These are phyloP conservation scores for Aspergillus sp. DNA, from an alignment of 2,329 filamentous ascomycete genomes.

Conservation along the genomic window DNA sequence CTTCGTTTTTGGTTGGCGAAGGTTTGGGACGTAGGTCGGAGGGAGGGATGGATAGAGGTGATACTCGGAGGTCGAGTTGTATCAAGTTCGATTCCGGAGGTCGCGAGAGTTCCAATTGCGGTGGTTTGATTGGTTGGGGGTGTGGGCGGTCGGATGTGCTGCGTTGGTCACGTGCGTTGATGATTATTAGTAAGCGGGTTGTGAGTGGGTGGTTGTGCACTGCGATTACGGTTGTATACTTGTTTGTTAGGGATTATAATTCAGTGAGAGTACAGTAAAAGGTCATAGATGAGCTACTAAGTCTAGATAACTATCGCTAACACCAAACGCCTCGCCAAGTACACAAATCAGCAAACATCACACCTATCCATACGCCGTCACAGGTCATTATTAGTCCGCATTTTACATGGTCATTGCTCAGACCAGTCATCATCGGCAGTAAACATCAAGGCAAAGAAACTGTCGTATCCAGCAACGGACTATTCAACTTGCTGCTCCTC, in stretches of 20 bases:
- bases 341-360: not conserved
- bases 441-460: not conserved
- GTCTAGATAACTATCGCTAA: not conserved
- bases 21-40: not conserved
- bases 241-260: too few relatives aligned
- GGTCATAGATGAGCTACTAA: not conserved
- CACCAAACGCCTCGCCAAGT: not conserved
- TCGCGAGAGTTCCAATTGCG: constrained; percentile 24
- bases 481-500: constrained; percentile 6
- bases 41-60: constrained; percentile 2
- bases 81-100: constrained; percentile 18
- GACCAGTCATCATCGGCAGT: not conserved
- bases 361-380: not conserved
- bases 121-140: constrained; percentile 30
- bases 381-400: not conserved
- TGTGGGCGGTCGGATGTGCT: constrained; percentile 23
- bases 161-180: too few relatives aligned
- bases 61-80: too few relatives aligned
- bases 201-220: not conserved
- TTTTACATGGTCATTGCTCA: not conserved
- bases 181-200: not conserved
- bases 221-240: too few relatives aligned
- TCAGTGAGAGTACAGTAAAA: not conserved
- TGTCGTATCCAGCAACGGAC: not conserved
- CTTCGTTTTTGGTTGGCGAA: not conserved